These are phyloP conservation scores for Limnanthes douglasii DNA, from an alignment of 345 rosid species.

Conservation along the genomic window DNA sequence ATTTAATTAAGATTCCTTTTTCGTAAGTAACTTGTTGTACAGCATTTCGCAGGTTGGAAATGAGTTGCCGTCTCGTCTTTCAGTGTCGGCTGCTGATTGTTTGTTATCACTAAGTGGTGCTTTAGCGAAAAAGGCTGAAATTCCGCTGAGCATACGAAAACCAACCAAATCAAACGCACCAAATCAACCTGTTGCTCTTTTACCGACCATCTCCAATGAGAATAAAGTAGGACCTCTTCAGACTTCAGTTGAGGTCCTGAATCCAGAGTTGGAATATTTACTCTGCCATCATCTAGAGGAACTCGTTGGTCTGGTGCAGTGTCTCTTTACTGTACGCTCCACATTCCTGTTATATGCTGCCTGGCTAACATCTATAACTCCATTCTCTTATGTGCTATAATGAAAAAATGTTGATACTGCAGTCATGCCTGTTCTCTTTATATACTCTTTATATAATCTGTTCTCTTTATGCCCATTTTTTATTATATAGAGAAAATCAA, in stretches of 20 bases:
- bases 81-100: slow-evolving; percentile 88
- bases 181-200: slow-evolving; percentile 14
- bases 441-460: background rate
- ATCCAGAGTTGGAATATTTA: slow-evolving; percentile 20
- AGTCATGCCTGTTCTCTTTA: background rate
- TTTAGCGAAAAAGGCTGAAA: slow-evolving; percentile 40
- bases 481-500: too few species aligned
- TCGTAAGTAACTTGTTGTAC: slow-evolving; percentile 11
- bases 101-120: slow-evolving; percentile 54
- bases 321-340: slow-evolving; percentile 52
- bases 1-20: too few species aligned
- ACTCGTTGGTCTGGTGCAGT: slow-evolving; percentile 35
- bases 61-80: slow-evolving; percentile 82
- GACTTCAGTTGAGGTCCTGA: slow-evolving; percentile 15
- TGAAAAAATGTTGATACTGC: too few species aligned
- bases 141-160: slow-evolving; percentile 16
- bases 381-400: background rate
- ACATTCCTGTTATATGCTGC: slow-evolving; percentile 3
- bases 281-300: slow-evolving; percentile 52
- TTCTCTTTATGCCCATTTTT: too few species aligned
- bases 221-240: slow-evolving; percentile 16
- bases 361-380: slow-evolving; percentile 1
- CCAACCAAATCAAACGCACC: slow-evolving; percentile 16
- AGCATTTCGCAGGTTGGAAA: slow-evolving; percentile 60
- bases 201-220: slow-evolving; percentile 16